phyloP scores from a whole-genome alignment of 306 rosid genomes.

The Acacia crassicarpa region DNA sequence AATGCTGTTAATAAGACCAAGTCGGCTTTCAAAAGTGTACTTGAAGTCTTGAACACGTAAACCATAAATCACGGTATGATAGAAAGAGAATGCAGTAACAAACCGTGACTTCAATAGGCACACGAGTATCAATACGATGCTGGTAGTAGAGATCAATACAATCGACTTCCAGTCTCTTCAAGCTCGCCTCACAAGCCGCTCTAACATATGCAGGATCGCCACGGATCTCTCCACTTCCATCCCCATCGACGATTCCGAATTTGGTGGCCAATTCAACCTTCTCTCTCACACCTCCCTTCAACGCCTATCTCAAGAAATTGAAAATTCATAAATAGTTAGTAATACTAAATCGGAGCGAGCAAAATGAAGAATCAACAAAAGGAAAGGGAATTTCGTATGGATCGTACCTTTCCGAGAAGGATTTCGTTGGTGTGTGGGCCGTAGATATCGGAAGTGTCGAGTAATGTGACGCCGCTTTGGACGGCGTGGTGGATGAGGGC shows the following conservation, averaged over 20 bases:
- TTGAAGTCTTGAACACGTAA: not conserved
- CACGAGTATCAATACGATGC: slow-evolving; percentile 61
- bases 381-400: not conserved
- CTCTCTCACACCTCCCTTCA: slow-evolving; percentile 43
- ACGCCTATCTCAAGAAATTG: slow-evolving; percentile 33
- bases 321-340: too few species aligned
- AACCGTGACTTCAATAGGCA: slow-evolving; percentile 81
- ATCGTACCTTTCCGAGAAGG: slow-evolving; percentile 43
- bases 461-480: slow-evolving; percentile 54
- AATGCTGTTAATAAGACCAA: not conserved
- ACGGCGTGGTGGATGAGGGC: slow-evolving; percentile 65
- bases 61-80: not conserved
- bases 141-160: slow-evolving; percentile 76
- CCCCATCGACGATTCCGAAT: slow-evolving; percentile 28
- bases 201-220: slow-evolving; percentile 75
- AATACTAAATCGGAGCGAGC: not conserved
- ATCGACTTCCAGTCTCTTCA: slow-evolving; percentile 54
- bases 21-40: not conserved
- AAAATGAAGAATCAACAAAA: not conserved
- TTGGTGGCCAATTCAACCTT: slow-evolving; percentile 68
- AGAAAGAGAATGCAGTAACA: not conserved
- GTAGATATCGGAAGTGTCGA: slow-evolving; percentile 64
- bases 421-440: slow-evolving; percentile 63
- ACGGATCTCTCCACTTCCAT: slow-evolving; percentile 32
- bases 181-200: slow-evolving; percentile 65